These are phyloP conservation scores for Lojkania enalia DNA, from an alignment of 2,329 filamentous ascomycete species.

Conservation along the genomic window DNA sequence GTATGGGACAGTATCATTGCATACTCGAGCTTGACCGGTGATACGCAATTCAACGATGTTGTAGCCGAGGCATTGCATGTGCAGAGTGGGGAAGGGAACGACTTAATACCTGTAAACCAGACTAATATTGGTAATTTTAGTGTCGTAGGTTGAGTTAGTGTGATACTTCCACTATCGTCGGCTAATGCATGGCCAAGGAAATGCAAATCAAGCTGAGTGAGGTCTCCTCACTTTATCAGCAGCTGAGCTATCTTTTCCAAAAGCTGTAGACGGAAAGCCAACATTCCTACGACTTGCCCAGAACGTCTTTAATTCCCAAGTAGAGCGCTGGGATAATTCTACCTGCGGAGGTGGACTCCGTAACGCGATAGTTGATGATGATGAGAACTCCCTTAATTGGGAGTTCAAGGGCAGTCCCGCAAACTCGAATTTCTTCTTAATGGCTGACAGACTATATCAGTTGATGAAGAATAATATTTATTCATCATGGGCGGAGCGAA, in stretches of 20 bases:
- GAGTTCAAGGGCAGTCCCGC: constrained; percentile 78
- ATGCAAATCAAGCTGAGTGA: constrained; percentile 75
- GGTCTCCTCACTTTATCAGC: constrained; percentile 66
- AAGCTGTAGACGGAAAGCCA: constrained; percentile 53
- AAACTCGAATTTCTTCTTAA: constrained; percentile 78
- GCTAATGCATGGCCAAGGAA: too few species aligned
- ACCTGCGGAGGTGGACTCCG: constrained; percentile 70
- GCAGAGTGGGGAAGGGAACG: neutral
- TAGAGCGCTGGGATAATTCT: constrained; percentile 66
- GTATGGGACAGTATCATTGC: constrained; percentile 3
- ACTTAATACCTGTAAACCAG: neutral
- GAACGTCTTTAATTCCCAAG: constrained; percentile 72
- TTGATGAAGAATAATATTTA: constrained; percentile 61
- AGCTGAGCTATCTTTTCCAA: constrained; percentile 66
- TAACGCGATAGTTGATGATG: constrained; percentile 5
- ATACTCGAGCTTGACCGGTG: constrained; percentile 4
- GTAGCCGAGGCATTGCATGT: neutral
- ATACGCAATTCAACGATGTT: constrained; percentile 6
- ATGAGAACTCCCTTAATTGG: constrained; percentile 43
- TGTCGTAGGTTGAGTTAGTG: too few species aligned
- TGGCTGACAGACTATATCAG: constrained; percentile 71
- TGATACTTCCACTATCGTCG: too few species aligned
- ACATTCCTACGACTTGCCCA: constrained; percentile 66
- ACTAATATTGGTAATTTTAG: too few species aligned
- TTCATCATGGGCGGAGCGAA: constrained; percentile 62